Conservation (phyloP, 768 basidiomycete species). For the Amanita thiersii region DNA sequence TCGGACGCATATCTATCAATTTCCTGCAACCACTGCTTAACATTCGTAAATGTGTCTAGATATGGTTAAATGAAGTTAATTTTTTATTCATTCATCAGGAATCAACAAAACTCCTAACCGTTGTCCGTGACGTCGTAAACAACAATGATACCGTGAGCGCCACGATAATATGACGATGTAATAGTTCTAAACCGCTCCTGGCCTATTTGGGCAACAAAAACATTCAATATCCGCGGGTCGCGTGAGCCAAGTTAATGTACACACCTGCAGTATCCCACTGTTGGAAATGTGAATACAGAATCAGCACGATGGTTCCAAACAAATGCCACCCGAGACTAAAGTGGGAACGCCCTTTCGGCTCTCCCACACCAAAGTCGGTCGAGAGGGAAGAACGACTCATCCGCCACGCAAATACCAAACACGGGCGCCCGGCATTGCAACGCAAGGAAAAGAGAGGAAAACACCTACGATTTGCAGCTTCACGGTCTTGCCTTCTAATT, state of each 20-base stretch:
- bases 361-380: too few species aligned
- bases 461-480: conserved; percentile 93
- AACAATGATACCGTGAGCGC: conserved; percentile 96
- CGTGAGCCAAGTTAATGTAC: conserved; percentile 13
- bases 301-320: conserved; percentile 15
- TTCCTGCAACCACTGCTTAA: conserved; percentile 93
- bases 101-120: conserved; percentile 36
- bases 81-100: not conserved
- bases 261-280: conserved; percentile 97
- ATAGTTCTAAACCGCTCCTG: conserved; percentile 99
- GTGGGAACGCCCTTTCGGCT: too few species aligned
- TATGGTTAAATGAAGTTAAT: not conserved
- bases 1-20: conserved; percentile 96
- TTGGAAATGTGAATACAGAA: conserved; percentile 15
- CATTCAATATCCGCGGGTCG: conserved; percentile 4
- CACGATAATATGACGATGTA: conserved; percentile 98
- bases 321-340: too few species aligned
- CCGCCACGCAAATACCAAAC: not conserved
- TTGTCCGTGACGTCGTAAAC: conserved; percentile 99
- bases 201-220: conserved; percentile 40
- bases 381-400: too few species aligned
- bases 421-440: conserved; percentile 3
- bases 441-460: conserved; percentile 7
- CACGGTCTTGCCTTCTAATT: conserved; percentile 96
- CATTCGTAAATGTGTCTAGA: conserved; percentile 86